Base-by-base conservation (phyloP, 2,329 filamentous ascomycete species). In the Diaporthe capsici region DNA sequence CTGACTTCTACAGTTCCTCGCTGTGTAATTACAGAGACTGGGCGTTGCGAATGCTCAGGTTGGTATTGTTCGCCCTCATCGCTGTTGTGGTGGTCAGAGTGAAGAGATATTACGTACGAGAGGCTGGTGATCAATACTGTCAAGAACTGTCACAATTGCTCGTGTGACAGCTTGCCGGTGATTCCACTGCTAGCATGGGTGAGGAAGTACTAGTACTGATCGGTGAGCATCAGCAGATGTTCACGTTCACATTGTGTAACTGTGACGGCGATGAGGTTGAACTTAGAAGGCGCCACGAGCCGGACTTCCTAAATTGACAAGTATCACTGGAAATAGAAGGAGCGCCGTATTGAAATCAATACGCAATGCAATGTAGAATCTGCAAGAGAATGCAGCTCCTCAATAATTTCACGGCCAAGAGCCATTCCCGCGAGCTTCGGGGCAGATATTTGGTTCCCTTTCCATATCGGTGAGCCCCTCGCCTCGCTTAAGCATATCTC, bases 341-440 rank as follows among this genome's bases (percentile, higher is more conserved):
- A 39, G 22, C 17, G 9, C 34, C 47, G 10, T 17, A 17, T 53
- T 28, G 3, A 22, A 39, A 37, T 2, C 13, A 68, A 34, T 10
- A 5, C 65, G 34, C 31, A n/a, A 34, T 37, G 7, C 20, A 34
- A 39, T 25, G 15, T 44, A 47, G 15, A 31, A 31, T 4, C 31
- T 37, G 47, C 31, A 68, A 53, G 20, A 6, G 12, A 39, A 68
- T 37, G 65, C 65, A 68, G 7, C 31, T 28, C 28, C 22, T 39
- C 65, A 68, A 68, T 68, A 68, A 53, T 28, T 68, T 4, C 47
- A 39, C 3, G 22, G 28, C 65, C 20, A 68, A 68, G 31, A 34
- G 12, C 3, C 37, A 39, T 12, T 20, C 31, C 34, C 31, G 47
- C 22, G 22, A 39, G 31, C 22, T 25, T 53, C 65, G 65, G 47